phyloP scores from a whole-genome alignment of 164 flowering plant genomes.

The Dillenia turbinata region DNA sequence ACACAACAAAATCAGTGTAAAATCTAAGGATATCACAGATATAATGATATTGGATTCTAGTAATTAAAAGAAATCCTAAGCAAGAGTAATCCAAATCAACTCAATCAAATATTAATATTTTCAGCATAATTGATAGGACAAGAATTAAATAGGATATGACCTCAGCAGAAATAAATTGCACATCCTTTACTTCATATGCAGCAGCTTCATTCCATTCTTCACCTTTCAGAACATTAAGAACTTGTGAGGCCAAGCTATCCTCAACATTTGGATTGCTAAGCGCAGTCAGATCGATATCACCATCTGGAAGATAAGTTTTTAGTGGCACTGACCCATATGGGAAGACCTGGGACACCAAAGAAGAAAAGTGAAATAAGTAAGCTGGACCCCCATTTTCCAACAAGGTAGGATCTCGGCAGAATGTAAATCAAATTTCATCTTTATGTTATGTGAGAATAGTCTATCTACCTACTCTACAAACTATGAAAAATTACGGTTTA shows the following conservation, averaged over 20 bases:
- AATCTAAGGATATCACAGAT: neutral
- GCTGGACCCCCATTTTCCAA: neutral
- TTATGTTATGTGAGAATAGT: neutral
- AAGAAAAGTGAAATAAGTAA: neutral
- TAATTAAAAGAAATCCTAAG: neutral
- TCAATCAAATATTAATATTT: neutral
- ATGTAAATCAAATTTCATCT: neutral
- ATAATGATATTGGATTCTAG: neutral
- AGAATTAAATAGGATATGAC: constrained; percentile 11
- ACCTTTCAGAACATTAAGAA: constrained; percentile 21
- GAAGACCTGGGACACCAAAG: constrained; percentile 27
- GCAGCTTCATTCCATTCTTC: constrained; percentile 22
- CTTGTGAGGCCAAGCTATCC: constrained; percentile 26
- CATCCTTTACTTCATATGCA: constrained; percentile 33
- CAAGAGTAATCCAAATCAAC: neutral
- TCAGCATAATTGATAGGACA: neutral
- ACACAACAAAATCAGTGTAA: neutral
- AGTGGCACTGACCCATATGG: constrained; percentile 53
- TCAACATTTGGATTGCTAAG: constrained; percentile 21
- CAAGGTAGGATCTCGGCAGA: neutral
- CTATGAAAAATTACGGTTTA: neutral
- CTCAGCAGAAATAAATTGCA: constrained; percentile 43
- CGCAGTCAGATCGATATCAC: constrained; percentile 49
- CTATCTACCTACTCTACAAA: neutral
- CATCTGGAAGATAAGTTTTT: constrained; percentile 47